Evolutionary conservation across 2,329 filamentous ascomycete species (phyloP).

Genomic region (Thielaviopsis ethacetica): DNA sequence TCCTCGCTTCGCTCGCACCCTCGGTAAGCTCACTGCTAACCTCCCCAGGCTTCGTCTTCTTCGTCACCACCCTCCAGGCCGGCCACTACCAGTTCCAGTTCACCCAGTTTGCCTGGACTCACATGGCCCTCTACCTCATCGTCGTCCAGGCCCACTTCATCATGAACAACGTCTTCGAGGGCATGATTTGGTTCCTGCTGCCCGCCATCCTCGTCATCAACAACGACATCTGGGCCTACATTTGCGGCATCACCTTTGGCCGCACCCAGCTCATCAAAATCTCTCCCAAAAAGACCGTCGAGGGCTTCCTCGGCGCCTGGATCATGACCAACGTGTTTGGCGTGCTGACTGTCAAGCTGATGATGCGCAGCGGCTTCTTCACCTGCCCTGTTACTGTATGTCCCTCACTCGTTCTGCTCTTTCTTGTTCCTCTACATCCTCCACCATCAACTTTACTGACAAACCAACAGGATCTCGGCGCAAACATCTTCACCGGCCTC

Average conservation of each 20-base stretch:
- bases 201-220: conserved; percentile 90
- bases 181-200: conserved; percentile 99
- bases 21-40: conserved; percentile 10
- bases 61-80: conserved; percentile 84
- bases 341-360: conserved; percentile 61
- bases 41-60: conserved; percentile 78
- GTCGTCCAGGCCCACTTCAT: conserved; percentile 97
- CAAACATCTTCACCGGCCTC: conserved; percentile 81
- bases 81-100: conserved; percentile 98
- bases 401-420: conserved; percentile 1
- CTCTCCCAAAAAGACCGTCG: conserved; percentile 97
- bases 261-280: conserved; percentile 94
- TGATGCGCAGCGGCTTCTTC: conserved; percentile 90
- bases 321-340: conserved; percentile 84
- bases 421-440: neutral
- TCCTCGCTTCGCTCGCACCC: conserved; percentile 7
- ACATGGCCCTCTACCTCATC: conserved; percentile 96
- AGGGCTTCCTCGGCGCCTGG: conserved; percentile 94
- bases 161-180: conserved; percentile 99
- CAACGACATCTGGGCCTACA: conserved; percentile 96
- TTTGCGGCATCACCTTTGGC: conserved; percentile 93
- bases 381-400: conserved; percentile 84
- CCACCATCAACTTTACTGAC: conserved; percentile 11
- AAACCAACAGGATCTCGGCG: conserved; percentile 54
- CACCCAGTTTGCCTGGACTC: conserved; percentile 97